Evolutionary conservation across 2,329 filamentous ascomycete genomes (phyloP), one percentile per base, ranked within the genome.

Genomic region (Xylariaceae sp.): DNA sequence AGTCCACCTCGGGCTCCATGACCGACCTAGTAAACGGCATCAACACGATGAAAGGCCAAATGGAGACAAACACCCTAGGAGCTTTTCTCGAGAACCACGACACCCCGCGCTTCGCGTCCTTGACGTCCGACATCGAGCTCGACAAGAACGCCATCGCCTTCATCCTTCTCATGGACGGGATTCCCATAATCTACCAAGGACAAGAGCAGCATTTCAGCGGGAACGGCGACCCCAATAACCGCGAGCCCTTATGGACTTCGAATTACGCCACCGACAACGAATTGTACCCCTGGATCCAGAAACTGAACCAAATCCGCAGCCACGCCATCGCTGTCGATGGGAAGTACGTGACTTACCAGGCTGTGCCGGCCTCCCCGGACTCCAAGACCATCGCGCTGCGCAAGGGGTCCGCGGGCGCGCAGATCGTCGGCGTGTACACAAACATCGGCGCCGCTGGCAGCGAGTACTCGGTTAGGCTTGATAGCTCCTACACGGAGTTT

Each of bases 151-250:
- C 77, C 19, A 72, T 82, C 53, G 74, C 78, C 1, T 81, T 77
- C 64, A 80, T 73, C 2, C 74, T 84, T 54, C 73, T 83, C 41
- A 71, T 70, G 37, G 76, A 83, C 59, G 80, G 80, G 27, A 79
- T 83, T 42, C 80, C 80, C 0, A 79, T 83, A 65, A 70, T 82
- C 41, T 84, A 83, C 64, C 72, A 81, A 55, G 80, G 80, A 7
- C 79, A 83, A 63, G 80, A 83, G 64, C 80, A 83, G 56, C 75
- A 77, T 61, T 78, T 75, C 64, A 62, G 70, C 12, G 77, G 77
- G 27, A 62, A 54, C 3, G 64, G 41, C 4, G 73, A 73, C 29
- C 76, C 76, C 0, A 45, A 67, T 47, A 79, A 79, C 63, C 75
- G 77, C 12, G 77, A 80, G 60, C 73, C 77, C 1, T 64, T 76